phyloP scores from a whole-genome alignment of 1,139 yeast species.

The Scheffersomyces segobiensis region DNA sequence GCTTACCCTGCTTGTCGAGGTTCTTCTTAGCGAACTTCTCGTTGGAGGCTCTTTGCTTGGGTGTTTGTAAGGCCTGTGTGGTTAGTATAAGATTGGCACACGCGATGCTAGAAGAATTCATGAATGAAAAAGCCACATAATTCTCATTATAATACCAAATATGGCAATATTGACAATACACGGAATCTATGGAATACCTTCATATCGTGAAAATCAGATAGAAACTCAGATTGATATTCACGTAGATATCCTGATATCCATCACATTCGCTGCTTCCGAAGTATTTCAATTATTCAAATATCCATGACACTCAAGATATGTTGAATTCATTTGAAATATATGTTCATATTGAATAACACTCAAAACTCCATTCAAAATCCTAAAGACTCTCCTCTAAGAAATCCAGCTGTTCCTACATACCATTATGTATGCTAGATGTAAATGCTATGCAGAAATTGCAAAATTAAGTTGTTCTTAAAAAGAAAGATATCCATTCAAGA shows the following conservation, averaged over 20 bases:
- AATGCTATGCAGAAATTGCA: neutral
- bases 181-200: neutral
- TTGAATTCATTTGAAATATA: neutral
- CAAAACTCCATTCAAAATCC: neutral
- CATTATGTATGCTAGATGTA: neutral
- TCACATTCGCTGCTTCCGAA: neutral
- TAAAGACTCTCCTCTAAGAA: neutral
- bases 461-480: neutral
- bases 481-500: neutral
- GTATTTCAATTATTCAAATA: neutral
- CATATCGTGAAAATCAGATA: too few relatives aligned
- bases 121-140: neutral
- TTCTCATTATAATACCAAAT: neutral
- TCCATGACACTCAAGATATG: neutral
- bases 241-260: neutral
- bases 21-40: constrained; percentile 74
- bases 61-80: constrained; percentile 61
- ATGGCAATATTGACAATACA: neutral
- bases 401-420: neutral
- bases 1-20: constrained; percentile 69
- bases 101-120: neutral
- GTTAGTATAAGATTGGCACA: neutral
- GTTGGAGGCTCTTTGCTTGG: constrained; percentile 83
- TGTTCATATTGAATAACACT: neutral
- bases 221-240: neutral